Evolutionary conservation across 2,329 filamentous ascomycete species (phyloP), one percentile per base, ranked within the genome.

Genomic region (Colletotrichum lentis): DNA sequence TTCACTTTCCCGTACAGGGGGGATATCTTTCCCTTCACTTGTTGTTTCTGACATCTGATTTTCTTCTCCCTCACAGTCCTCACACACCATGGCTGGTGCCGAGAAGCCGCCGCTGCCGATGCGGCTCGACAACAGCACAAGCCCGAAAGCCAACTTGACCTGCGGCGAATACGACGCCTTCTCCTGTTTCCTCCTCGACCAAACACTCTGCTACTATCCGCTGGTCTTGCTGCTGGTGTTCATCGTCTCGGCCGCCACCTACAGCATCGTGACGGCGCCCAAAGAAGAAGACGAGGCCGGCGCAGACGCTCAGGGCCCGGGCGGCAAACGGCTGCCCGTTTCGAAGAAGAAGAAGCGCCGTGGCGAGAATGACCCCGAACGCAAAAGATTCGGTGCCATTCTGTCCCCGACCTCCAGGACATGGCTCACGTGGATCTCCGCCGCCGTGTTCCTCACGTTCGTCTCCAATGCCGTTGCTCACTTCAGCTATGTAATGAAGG

Each of bases 251-350:
- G 83, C 84, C 52, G 83, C 82, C 41, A 80, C 83, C 69, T 83
- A 87, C 76, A 86, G 84, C 74, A 80, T 88, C 49, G 77, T 83
- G 74, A 83, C 81, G 64, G 81, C 84, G 37, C 82, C 81, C 71
- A 84, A 81, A 61, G 81, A 83, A 65, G 84, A 85, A 44, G 69
- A 61, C 4, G 74, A 81, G 43, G 75, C 82, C 24, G 77, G 78
- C 60, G 85, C 83, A 24, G 82, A 78, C 39, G 79, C 86, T 71
- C 89, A 85, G 61, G 94, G 94, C n/a, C 94, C 94, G 1, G 94
- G 93, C 64, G 95, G 94, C 72, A 94, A 96, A 77, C 93, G 93
- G 41, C 83, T 97, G 62, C 94, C 93, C n/a, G 77, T 83, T 57
- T 86, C 84, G 68, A 91, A 89, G 76, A 88, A 82, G 66, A 82